These are phyloP conservation scores for Rosa lucieae DNA, from an alignment of 306 rosid species.

Conservation along the genomic window DNA sequence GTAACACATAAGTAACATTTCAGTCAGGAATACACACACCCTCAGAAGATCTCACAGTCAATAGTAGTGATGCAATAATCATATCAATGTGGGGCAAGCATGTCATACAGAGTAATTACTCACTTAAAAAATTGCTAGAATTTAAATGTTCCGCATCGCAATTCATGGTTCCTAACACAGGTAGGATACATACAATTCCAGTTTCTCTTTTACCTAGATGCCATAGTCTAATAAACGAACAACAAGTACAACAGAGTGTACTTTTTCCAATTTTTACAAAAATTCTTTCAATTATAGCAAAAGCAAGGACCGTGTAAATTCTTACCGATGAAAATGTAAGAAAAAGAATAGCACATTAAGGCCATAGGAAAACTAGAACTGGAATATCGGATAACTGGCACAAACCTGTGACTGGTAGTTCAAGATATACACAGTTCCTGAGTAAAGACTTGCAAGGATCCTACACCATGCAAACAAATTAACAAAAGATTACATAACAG, in stretches of 20 bases:
- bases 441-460: slow-evolving; percentile 94
- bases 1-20: slow-evolving; percentile 36
- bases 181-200: not conserved
- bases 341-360: not conserved
- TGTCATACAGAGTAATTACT: no score
- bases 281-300: not conserved
- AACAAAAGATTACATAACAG: no score
- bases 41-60: slow-evolving; percentile 1
- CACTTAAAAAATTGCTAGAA: no score
- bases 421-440: slow-evolving; percentile 93
- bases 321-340: not conserved
- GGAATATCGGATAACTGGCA: not conserved
- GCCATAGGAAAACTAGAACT: not conserved
- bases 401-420: slow-evolving; percentile 94
- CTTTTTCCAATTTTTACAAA: not conserved
- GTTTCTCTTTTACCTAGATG: not conserved
- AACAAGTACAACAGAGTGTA: not conserved
- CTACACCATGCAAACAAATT: slow-evolving; percentile 36
- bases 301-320: not conserved
- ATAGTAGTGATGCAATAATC: no score
- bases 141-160: not conserved
- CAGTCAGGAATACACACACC: slow-evolving; percentile 14
- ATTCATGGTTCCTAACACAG: not conserved
- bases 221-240: not conserved
- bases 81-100: no score